Conservation (phyloP, 108 stramenopile species). For the Skeletonema potamos region DNA sequence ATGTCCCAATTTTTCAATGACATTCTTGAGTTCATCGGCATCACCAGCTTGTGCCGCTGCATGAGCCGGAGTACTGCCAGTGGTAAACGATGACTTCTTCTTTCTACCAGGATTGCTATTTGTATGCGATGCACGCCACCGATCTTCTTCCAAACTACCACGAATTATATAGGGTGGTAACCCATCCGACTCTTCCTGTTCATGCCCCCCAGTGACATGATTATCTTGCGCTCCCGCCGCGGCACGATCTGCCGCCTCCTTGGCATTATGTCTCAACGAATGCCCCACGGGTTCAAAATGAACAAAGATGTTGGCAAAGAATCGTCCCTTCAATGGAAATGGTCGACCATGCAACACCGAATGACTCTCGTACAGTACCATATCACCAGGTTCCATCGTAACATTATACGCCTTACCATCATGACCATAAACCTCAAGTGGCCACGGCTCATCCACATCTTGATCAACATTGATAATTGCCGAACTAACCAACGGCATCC, state of each 20-base stretch:
- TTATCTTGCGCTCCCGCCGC: conserved; percentile 57
- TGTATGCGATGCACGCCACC: conserved; percentile 64
- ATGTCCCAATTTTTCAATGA: conserved; percentile 54
- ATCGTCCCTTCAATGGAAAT: conserved; percentile 86
- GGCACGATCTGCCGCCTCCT: conserved; percentile 47
- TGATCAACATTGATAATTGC: conserved; percentile 89
- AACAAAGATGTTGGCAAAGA: conserved; percentile 88
- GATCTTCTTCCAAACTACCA: conserved; percentile 64
- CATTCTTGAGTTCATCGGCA: conserved; percentile 39
- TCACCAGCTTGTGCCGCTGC: conserved; percentile 67
- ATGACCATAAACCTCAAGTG: conserved; percentile 90
- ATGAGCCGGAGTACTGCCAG: conserved; percentile 73
- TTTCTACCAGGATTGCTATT: conserved; percentile 16
- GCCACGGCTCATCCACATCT: conserved; percentile 95
- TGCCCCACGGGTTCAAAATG: conserved; percentile 85
- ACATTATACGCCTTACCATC: conserved; percentile 88
- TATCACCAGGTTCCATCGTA: conserved; percentile 90
- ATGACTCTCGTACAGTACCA: conserved; percentile 90
- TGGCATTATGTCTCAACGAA: conserved; percentile 69
- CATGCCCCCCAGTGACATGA: conserved; percentile 66
- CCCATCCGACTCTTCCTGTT: conserved; percentile 49
- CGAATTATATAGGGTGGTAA: conserved; percentile 71
- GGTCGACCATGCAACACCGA: conserved; percentile 91
- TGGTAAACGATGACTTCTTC: conserved; percentile 44
- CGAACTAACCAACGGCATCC: conserved; percentile 82